Evolutionary conservation across 2,329 filamentous ascomycete genomes (phyloP).

Genomic region (Torrubiellomyces zombiae): DNA sequence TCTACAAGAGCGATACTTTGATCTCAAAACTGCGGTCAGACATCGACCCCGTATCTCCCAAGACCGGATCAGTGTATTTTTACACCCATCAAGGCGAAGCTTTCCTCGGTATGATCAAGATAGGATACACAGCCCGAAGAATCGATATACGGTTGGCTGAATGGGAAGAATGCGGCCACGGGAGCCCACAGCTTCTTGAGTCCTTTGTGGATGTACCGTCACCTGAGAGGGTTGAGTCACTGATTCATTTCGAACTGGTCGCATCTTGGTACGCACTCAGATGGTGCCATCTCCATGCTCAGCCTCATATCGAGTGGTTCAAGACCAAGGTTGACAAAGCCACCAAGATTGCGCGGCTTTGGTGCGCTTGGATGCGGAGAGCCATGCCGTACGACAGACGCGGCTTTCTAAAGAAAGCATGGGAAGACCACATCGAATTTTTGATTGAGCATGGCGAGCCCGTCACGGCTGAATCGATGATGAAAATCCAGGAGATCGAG

Average conservation of each 20-base stretch:
- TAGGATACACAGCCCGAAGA: not conserved
- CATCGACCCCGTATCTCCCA: not conserved
- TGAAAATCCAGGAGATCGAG: constrained; percentile 1
- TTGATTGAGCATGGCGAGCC: not conserved
- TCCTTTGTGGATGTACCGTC: not conserved
- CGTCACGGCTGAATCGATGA: constrained; percentile 1
- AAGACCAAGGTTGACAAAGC: not conserved
- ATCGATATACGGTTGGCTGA: not conserved
- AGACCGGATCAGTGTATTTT: constrained; percentile 1
- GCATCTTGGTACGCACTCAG: not conserved
- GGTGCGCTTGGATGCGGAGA: not conserved
- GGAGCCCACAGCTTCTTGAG: not conserved
- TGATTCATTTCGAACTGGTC: constrained; percentile 1
- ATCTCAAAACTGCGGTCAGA: constrained; percentile 1
- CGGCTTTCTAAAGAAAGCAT: not conserved
- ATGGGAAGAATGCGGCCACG: constrained; percentile 1
- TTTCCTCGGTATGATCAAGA: constrained; percentile 1
- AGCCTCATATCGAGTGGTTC: constrained; percentile 2
- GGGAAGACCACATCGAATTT: not conserved
- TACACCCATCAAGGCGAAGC: constrained; percentile 1
- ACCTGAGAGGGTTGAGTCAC: constrained; percentile 1
- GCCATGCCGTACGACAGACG: constrained; percentile 1
- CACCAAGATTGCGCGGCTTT: not conserved
- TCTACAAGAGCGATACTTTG: constrained; percentile 1
- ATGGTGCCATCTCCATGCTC: constrained; percentile 1